phyloP scores from a whole-genome alignment of 306 rosid species.

The Canavalia gladiata region DNA sequence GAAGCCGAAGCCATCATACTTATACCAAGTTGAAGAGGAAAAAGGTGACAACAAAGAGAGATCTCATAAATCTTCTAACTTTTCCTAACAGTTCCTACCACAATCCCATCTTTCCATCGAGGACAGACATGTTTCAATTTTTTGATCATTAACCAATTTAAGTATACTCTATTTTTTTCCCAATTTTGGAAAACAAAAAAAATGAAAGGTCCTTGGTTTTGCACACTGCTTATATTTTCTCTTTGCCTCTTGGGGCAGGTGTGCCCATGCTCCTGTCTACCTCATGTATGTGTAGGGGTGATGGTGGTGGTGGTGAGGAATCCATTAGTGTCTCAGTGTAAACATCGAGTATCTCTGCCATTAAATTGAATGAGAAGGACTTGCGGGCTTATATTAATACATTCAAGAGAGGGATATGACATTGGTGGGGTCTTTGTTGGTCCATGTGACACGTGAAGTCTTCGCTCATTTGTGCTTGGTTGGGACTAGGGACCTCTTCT shows the following conservation, averaged over 20 bases:
- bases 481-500: constrained; percentile 63
- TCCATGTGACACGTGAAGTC: constrained; percentile 84
- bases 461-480: constrained; percentile 58
- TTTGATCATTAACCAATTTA: constrained; percentile 52
- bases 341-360: constrained; percentile 65
- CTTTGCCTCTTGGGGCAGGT: constrained; percentile 47
- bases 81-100: constrained; percentile 80
- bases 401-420: constrained; percentile 55
- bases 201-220: constrained; percentile 30
- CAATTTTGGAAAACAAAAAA: constrained; percentile 48
- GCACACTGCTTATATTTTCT: constrained; percentile 44
- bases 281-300: constrained; percentile 53
- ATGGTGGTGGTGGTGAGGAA: constrained; percentile 38
- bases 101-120: constrained; percentile 64
- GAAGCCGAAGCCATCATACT: constrained; percentile 66
- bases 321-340: constrained; percentile 63
- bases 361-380: constrained; percentile 73
- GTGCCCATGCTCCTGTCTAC: constrained; percentile 54
- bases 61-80: constrained; percentile 83
- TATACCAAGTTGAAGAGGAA: constrained; percentile 69
- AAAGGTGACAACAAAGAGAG: constrained; percentile 76
- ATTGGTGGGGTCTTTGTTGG: constrained; percentile 69
- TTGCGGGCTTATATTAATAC: constrained; percentile 53
- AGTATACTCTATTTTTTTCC: constrained; percentile 58
- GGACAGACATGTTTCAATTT: constrained; percentile 54